phyloP scores from a whole-genome alignment of 1,139 yeast species.

The Candida sp. region DNA sequence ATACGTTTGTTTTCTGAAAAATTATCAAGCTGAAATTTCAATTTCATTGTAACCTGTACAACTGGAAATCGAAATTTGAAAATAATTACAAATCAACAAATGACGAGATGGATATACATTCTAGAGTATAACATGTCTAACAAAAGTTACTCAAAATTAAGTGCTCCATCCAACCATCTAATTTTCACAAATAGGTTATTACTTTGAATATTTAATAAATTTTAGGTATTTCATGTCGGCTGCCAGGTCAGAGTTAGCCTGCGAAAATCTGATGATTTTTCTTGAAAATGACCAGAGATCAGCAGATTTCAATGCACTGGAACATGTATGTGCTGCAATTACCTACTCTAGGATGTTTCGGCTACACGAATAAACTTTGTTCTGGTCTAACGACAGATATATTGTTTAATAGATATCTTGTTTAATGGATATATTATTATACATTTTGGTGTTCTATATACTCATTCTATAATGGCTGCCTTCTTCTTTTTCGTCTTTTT shows the following conservation, averaged over 20 bases:
- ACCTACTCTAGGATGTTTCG: background rate
- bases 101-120: background rate
- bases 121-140: background rate
- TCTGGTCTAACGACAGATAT: too few relatives aligned
- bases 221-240: background rate
- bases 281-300: background rate
- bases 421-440: too few relatives aligned
- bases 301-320: background rate
- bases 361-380: too few relatives aligned
- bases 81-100: background rate
- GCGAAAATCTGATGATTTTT: background rate
- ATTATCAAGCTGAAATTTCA: background rate
- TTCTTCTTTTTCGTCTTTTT: slow-evolving; percentile 18
- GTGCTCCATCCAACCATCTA: background rate
- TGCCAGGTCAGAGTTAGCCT: background rate
- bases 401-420: too few relatives aligned
- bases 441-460: background rate
- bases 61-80: background rate
- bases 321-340: background rate
- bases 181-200: background rate
- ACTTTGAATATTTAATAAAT: slow-evolving; percentile 2
- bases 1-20: background rate
- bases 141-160: background rate
- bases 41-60: background rate
- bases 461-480: slow-evolving; percentile 16